Evolutionary conservation across 257 asterid species (phyloP).

Genomic region (Primulina eburnea): DNA sequence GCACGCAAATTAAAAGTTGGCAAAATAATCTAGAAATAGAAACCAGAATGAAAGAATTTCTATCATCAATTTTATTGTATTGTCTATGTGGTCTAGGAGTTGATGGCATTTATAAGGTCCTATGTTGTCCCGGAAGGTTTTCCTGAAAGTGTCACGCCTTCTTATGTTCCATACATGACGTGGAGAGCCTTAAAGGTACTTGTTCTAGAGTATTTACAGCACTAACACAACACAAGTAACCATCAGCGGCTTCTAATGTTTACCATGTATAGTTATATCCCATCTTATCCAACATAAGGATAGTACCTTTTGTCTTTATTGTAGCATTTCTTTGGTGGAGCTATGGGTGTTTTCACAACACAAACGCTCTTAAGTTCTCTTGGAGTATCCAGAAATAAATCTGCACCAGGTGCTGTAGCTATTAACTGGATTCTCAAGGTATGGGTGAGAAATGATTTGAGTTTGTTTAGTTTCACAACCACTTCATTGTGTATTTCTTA

Average conservation of each 20-base stretch:
- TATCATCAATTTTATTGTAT: neutral
- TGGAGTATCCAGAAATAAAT: constrained; percentile 64
- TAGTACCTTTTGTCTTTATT: neutral
- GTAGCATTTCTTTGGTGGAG: constrained; percentile 98
- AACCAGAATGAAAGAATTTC: too few species aligned
- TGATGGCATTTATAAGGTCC: constrained; percentile 69
- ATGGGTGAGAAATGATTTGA: neutral
- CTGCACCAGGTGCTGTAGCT: constrained; percentile 86
- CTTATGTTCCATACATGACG: constrained; percentile 96
- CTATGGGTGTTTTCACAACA: constrained; percentile 97
- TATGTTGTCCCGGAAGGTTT: constrained; percentile 98
- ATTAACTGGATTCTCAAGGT: constrained; percentile 99
- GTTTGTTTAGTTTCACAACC: too few species aligned
- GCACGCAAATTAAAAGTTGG: too few species aligned
- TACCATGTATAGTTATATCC: too few species aligned
- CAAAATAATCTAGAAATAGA: too few species aligned
- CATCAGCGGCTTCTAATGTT: too few species aligned
- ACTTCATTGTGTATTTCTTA: too few species aligned
- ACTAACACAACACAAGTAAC: too few species aligned
- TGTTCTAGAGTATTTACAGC: too few species aligned
- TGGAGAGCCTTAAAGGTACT: constrained; percentile 97
- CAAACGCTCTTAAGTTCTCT: constrained; percentile 83
- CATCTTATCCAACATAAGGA: too few species aligned
- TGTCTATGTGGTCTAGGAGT: constrained; percentile 42
- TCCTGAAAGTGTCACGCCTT: constrained; percentile 75